Percentiles rank a stretch among this genome's conserved stretches.
Evolutionary conservation across 2,329 filamentous ascomycete genomes (phyloP).

Genomic region (Diaporthe vexans): DNA sequence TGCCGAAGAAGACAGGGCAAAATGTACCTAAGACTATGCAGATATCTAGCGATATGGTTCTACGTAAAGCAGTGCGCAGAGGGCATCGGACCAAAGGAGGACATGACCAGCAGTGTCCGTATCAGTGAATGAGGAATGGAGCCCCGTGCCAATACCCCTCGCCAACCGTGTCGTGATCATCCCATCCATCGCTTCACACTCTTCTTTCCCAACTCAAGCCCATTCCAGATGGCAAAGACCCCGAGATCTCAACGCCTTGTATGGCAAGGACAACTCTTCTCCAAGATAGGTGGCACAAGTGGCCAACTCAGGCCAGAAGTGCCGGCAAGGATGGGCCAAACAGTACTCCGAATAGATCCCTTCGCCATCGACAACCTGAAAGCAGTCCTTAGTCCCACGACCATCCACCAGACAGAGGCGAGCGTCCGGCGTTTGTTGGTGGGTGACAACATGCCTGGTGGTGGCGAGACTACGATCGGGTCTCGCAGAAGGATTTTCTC

Average conservation of each 20-base stretch:
- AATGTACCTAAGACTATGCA: background rate
- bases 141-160: too few relatives aligned
- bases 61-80: background rate
- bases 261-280: conserved; percentile 1
- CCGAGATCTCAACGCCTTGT: background rate
- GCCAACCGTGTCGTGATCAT: background rate
- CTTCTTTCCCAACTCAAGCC: background rate
- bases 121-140: background rate
- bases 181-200: background rate
- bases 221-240: background rate
- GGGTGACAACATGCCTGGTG: background rate
- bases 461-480: background rate
- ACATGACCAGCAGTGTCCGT: background rate
- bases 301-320: background rate
- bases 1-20: background rate
- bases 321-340: background rate
- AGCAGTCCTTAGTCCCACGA: background rate
- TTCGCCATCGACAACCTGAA: background rate
- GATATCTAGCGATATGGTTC: background rate
- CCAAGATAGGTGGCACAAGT: background rate
- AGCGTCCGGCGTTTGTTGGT: background rate
- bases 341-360: background rate
- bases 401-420: background rate
- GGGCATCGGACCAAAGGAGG: fast-evolving
- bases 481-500: background rate